Base-by-base conservation (phyloP, 2,329 filamentous ascomycete species). In the Hymenoscyphus scutula region DNA sequence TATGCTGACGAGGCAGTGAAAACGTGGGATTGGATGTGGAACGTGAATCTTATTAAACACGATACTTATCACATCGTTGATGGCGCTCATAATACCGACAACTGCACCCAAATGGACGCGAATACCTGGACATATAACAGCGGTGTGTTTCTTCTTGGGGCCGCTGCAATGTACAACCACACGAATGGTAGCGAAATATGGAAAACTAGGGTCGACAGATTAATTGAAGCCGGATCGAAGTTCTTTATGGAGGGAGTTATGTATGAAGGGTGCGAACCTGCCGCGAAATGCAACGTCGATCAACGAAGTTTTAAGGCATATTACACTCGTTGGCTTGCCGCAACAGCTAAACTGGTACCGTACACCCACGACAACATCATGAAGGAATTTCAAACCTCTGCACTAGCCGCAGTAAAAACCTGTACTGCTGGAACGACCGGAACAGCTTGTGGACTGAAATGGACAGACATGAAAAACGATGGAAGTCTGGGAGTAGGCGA, bases 1-100 rank as follows among this genome's bases (percentile, higher is more conserved):
- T 96, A 96, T 73, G 81, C 84, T 2, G 84, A 91, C 4, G 94
- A 90, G 90, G 91, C 90, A 0, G 82, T 85, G n/a, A 87, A 78
- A 68, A 83, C 84, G 0, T 97, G 90, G 79, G 81, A 90, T 54
- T 91, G 88, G 88, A 86, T 86, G 74, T 72, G 75, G 3, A 73
- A 71, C 11, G 77, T 86, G 27, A 79, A 84, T 1, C 80, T 90
- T 61, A 83, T 91, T 67, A 79, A 84, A 68, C 74, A 81, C 10
- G 77, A 82, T 3, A 48, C 59, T 5, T 80, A 81, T 55, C 62
- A 69, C 15, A 77, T 90, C 27, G 88, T 80, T 66, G 88, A 89
- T 67, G 88, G 88, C 38, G 82, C 81, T 6, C 80, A 84, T 61
- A 82, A 82, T 55, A 76, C 76, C 8, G 77, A 77, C 53, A 84